Evolutionary conservation across 306 rosid genomes (phyloP), one percentile per base, ranked within the genome.

Genomic region (Sechiopsis laciniata): DNA sequence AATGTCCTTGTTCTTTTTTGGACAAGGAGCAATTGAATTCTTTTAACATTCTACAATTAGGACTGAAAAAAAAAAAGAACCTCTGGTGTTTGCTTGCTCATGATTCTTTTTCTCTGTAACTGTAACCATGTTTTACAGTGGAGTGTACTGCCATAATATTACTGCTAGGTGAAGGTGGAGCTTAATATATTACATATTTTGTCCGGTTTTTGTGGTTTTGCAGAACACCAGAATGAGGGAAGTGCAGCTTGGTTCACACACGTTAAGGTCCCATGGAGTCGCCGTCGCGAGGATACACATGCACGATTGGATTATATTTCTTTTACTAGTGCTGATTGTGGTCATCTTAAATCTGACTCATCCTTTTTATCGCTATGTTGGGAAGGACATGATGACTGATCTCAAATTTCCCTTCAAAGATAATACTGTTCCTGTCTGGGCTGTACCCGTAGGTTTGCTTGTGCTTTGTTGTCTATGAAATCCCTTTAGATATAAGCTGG

Each of bases 331-430:
- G 79, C 4, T 84, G 56, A 75, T 87, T 71, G 84, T 65, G 72
- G 54, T 79, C 76, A 8, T 64, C 42, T 74, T 92, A 20, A 8
- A 75, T 40, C 9, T 76, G 21, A 85, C 85, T 51, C 92, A 81
- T 80, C 96, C 96, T 55, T 92, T 92, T 86, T 84, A 87, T 88
- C 96, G 96, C 64, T 92, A 76, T 83, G 96, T 92, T 53, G 95
- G 95, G 78, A 80, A 89, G 85, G 96, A 90, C 79, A 88, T 90
- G 97, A 90, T 89, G 96, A 61, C 76, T 55, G 92, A 88, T 81
- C 96, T 92, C 79, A 88, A 72, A 80, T 92, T 84, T 79, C 97
- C 97, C 46, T 59, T 92, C 58, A 88, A 89, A 83, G 84, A 84
- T 79, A 88, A 85, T 78, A 89, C 96, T 5, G 95, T 92, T 56